These are phyloP conservation scores for Candida manassasensis DNA, from an alignment of 805 yeast genomes.

Conservation along the genomic window DNA sequence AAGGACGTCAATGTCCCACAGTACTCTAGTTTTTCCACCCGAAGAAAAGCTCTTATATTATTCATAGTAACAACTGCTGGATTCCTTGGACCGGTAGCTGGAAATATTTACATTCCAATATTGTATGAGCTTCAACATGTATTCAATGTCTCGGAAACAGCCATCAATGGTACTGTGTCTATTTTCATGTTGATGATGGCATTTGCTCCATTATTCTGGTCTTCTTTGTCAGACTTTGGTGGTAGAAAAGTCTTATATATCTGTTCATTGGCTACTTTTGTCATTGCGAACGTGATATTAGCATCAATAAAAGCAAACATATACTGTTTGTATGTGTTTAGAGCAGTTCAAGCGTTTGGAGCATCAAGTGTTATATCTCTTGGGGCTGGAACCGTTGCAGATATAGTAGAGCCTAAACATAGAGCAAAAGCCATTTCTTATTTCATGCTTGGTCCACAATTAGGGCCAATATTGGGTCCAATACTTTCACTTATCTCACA, in stretches of 20 bases:
- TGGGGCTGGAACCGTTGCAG: conserved; percentile 35
- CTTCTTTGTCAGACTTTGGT: conserved; percentile 49
- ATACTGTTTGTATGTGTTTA: conserved; percentile 23
- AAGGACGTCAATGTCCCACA: background rate
- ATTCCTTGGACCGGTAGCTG: conserved; percentile 52
- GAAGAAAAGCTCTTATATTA: conserved; percentile 29
- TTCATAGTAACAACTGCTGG: conserved; percentile 44
- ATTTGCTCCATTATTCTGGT: conserved; percentile 54
- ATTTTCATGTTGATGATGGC: conserved; percentile 56
- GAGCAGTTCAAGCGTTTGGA: conserved; percentile 35
- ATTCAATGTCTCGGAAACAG: conserved; percentile 36
- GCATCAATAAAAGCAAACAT: conserved; percentile 28
- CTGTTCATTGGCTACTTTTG: conserved; percentile 21
- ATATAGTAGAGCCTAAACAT: conserved; percentile 24
- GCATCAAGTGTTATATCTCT: conserved; percentile 33
- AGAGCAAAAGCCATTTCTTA: conserved; percentile 30
- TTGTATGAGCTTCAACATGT: conserved; percentile 40
- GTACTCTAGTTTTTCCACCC: conserved; percentile 30
- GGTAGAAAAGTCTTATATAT: conserved; percentile 36
- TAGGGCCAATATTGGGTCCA: conserved; percentile 38
- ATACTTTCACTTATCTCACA: conserved; percentile 24
- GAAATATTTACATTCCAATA: conserved; percentile 54
- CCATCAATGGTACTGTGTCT: conserved; percentile 53
- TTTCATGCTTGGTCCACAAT: conserved; percentile 37
- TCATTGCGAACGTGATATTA: conserved; percentile 24